Base-by-base conservation (phyloP, 2,329 filamentous ascomycete genomes). In the Cladosporium sphaerospermum region DNA sequence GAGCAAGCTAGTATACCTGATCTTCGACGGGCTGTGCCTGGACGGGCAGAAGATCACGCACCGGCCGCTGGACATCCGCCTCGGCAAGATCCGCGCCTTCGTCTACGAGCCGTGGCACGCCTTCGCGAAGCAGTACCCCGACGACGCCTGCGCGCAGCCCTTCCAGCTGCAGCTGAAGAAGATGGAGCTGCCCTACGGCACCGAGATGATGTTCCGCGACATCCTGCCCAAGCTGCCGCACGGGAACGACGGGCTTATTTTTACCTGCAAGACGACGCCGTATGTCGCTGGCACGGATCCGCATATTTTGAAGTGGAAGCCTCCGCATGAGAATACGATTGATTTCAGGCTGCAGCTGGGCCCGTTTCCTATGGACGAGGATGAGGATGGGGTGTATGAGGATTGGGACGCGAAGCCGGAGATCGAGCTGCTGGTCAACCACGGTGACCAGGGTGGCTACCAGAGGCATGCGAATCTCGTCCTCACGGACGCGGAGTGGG, bases 251-350 rank as follows among this genome's bases (percentile, higher is more conserved):
- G 93, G 93, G 5, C 79, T 99, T 44, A 96, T 99, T 65, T 99
- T 97, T 72, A 97, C 93, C n/a, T 96, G 92, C 73, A 84, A 88
- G 58, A 86, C 83, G 62, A 89, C 88, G 14, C 80, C 85, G 9
- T 99, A 99, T 74, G 85, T 85, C 62, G 85, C 87, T 60, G 93
- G 93, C 60, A 99, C 93, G 10, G 93, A 99, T 70, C 82, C 82
- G 46, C 86, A 96, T 68, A 99, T 96, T 58, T 76, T 99, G 37
- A 99, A 99, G 71, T 99, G 93, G 93, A 99, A 99, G 72, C 90
- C 92, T 0, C 89, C 89, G 3, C 79, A 88, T 59, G 93, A 99
- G 69, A 99, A 99, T 73, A 95, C 90, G 0, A 83, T 99, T 61
- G 93, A 99, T 69, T 96, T 96, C 69, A 81, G 86, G 40, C 78